phyloP scores from a whole-genome alignment of 1,284 basidiomycete genomes.

The Pterulicium gracile region DNA sequence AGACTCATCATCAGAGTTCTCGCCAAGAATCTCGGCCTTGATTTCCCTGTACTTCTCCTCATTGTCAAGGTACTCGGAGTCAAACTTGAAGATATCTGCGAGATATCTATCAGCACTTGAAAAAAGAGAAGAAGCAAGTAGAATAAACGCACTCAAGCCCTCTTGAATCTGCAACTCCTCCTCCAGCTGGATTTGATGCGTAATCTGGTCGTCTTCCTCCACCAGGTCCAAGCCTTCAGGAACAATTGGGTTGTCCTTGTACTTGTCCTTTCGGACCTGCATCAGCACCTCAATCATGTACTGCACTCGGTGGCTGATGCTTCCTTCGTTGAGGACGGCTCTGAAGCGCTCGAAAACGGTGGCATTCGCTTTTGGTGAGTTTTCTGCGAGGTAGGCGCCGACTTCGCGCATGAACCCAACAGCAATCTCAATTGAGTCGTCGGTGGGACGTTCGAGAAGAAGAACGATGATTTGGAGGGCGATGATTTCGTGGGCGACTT shows the following conservation, averaged over 20 bases:
- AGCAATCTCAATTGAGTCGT: constrained; percentile 97
- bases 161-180: constrained; percentile 93
- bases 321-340: constrained; percentile 90
- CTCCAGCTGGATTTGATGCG: constrained; percentile 86
- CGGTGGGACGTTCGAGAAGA: constrained; percentile 89
- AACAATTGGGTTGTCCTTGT: constrained; percentile 94
- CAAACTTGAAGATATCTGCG: constrained; percentile 91
- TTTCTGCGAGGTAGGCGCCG: constrained; percentile 89
- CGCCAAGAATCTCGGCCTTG: constrained; percentile 90
- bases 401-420: constrained; percentile 97
- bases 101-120: constrained; percentile 8
- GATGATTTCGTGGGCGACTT: constrained; percentile 88
- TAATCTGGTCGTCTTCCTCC: constrained; percentile 96
- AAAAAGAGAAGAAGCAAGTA: constrained; percentile 2
- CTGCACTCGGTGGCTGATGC: constrained; percentile 92
- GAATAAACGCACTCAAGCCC: constrained; percentile 65
- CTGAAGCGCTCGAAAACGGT: constrained; percentile 94
- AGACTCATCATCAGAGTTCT: constrained; percentile 69
- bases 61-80: constrained; percentile 82
- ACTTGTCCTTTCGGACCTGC: constrained; percentile 97
- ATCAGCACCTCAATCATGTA: constrained; percentile 99
- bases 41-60: constrained; percentile 92
- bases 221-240: constrained; percentile 93
- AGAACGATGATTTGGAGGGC: constrained; percentile 93
- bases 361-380: constrained; percentile 89